Evolutionary conservation across 352 stramenopile species (phyloP).

Genomic region (Phytophthora sansomeana): DNA sequence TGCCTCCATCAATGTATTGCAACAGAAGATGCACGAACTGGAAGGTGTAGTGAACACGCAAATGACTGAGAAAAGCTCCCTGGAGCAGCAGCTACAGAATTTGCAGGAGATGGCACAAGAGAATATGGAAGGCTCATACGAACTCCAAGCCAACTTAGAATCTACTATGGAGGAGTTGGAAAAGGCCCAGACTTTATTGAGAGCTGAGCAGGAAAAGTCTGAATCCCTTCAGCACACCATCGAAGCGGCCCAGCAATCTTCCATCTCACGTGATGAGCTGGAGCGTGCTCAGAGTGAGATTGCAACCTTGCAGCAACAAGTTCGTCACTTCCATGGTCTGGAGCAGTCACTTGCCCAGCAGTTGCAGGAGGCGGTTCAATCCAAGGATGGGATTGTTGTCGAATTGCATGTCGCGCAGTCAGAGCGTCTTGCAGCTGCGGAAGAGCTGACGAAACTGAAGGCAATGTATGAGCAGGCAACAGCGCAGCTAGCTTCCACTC

Average conservation of each 20-base stretch:
- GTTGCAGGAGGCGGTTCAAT: constrained; percentile 31
- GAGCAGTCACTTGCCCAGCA: constrained; percentile 54
- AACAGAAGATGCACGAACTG: constrained; percentile 39
- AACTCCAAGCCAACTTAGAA: constrained; percentile 71
- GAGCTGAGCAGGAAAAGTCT: constrained; percentile 39
- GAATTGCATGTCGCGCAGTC: constrained; percentile 37
- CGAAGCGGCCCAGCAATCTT: constrained; percentile 33
- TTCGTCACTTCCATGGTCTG: constrained; percentile 45
- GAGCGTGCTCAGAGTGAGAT: constrained; percentile 49
- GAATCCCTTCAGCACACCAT: constrained; percentile 31
- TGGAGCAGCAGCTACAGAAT: constrained; percentile 71
- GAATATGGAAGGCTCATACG: constrained; percentile 57
- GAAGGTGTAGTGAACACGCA: constrained; percentile 39
- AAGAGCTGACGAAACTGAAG: constrained; percentile 44
- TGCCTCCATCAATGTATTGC: constrained; percentile 31
- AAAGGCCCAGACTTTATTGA: constrained; percentile 34
- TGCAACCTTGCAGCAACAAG: constrained; percentile 38
- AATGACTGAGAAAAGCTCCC: constrained; percentile 41
- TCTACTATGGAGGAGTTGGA: constrained; percentile 57
- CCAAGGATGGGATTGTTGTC: constrained; percentile 38
- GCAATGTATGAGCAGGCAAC: constrained; percentile 33
- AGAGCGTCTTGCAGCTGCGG: constrained; percentile 39
- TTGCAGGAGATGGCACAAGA: constrained; percentile 72
- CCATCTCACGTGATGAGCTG: constrained; percentile 39
- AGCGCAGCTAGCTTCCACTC: constrained; percentile 33